Percentiles rank a stretch among this genome's conserved stretches.
phyloP scores from a whole-genome alignment of 139 green algal genomes.

The Chlamydomonas sphaeroides region DNA sequence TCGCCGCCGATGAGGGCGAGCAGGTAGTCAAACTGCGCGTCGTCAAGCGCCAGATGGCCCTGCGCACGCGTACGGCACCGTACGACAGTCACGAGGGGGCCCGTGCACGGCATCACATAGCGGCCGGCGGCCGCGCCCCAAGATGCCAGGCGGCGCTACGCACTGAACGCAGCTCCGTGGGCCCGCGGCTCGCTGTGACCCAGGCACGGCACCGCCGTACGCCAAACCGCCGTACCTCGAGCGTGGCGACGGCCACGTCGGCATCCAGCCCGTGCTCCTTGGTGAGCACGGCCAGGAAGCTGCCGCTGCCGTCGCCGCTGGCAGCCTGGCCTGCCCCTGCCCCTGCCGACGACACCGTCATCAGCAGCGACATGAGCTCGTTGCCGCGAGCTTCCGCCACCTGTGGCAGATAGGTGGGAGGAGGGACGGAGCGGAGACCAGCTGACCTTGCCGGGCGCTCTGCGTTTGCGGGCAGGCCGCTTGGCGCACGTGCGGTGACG shows the following conservation, averaged over 20 bases:
- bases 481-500: too few species aligned
- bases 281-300: conserved; percentile 28
- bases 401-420: neutral
- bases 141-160: too few species aligned
- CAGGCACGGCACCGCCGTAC: too few species aligned
- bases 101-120: too few species aligned
- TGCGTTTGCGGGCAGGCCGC: too few species aligned
- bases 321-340: neutral
- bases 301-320: neutral
- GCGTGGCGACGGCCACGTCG: conserved; percentile 21
- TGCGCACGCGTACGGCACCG: too few species aligned
- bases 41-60: conserved; percentile 69
- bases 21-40: conserved; percentile 84
- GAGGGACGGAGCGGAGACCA: neutral
- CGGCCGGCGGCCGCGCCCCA: too few species aligned
- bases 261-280: conserved; percentile 33
- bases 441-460: too few species aligned
- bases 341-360: conserved; percentile 45
- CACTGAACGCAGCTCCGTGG: too few species aligned
- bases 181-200: too few species aligned
- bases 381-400: conserved; percentile 59
- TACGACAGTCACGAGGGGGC: too few species aligned
- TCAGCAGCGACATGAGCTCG: conserved; percentile 67
- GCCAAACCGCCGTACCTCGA: conserved; percentile 46
- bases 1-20: conserved; percentile 66